phyloP scores from a whole-genome alignment of 805 yeast genomes.

The Phaffomyces thermotolerans region DNA sequence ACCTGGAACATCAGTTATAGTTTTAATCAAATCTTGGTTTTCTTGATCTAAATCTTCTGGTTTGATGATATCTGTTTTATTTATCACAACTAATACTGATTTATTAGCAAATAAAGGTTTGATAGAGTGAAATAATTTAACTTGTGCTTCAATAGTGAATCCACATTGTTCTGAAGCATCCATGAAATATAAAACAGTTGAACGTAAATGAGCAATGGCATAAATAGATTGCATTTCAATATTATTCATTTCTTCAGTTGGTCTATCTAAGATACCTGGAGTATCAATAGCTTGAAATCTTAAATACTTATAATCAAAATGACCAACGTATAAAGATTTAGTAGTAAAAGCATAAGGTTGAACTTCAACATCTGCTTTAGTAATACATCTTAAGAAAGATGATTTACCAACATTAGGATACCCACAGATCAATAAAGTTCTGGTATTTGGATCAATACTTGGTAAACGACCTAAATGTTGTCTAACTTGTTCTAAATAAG shows the following conservation, averaged over 20 bases:
- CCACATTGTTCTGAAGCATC: constrained; percentile 99
- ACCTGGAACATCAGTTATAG: constrained; percentile 61
- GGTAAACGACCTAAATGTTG: constrained; percentile 99
- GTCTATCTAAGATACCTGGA: constrained; percentile 97
- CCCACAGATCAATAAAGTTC: constrained; percentile 95
- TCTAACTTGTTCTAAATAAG: constrained; percentile 95
- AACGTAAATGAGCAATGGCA: constrained; percentile 96
- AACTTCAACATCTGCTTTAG: constrained; percentile 98
- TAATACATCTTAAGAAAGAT: constrained; percentile 84
- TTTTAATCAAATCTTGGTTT: constrained; percentile 61
- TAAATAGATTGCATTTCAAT: constrained; percentile 99
- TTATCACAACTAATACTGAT: constrained; percentile 90
- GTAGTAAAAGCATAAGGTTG: constrained; percentile 99
- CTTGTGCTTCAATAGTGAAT: constrained; percentile 94
- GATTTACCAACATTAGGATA: constrained; percentile 99
- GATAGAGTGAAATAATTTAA: constrained; percentile 91
- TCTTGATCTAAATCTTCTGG: constrained; percentile 77
- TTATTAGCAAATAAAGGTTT: constrained; percentile 97
- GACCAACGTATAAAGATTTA: constrained; percentile 94
- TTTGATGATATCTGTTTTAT: constrained; percentile 86
- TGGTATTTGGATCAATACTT: constrained; percentile 95
- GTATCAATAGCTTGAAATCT: constrained; percentile 99
- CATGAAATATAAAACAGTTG: constrained; percentile 96
- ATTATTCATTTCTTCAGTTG: constrained; percentile 99
- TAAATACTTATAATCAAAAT: constrained; percentile 94